These are phyloP conservation scores for Tolypocladium pustulatum DNA, from an alignment of 2,329 filamentous ascomycete species.

Conservation along the genomic window DNA sequence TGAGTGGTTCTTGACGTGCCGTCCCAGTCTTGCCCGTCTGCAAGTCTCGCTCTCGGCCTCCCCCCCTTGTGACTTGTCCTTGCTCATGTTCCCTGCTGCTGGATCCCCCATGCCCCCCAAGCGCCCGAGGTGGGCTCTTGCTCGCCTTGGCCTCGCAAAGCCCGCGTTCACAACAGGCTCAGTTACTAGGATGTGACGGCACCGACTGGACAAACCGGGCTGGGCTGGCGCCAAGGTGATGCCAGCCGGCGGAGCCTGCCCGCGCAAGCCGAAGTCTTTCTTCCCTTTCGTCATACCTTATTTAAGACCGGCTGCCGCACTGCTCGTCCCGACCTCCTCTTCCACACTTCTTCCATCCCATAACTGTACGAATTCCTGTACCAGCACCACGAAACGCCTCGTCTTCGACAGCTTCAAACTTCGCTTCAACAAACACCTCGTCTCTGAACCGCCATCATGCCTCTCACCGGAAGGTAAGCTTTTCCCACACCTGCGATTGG, in stretches of 20 bases:
- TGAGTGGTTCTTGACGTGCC: slow-evolving; percentile 1
- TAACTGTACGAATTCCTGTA: not conserved
- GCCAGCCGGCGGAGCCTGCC: not conserved
- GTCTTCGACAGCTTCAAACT: not conserved
- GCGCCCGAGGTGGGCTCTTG: not conserved
- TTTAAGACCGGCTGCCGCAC: not conserved
- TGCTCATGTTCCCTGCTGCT: not conserved
- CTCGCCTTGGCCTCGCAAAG: not conserved
- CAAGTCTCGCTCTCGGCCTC: not conserved
- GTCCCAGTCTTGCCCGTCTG: not conserved
- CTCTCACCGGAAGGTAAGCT: slow-evolving; percentile 48
- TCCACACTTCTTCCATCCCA: not conserved
- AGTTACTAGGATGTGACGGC: not conserved
- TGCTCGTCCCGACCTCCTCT: not conserved
- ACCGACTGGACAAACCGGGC: not conserved
- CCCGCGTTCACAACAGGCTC: not conserved
- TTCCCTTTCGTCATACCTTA: not conserved
- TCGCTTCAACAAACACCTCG: not conserved
- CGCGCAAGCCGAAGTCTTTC: not conserved
- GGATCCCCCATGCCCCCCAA: not conserved
- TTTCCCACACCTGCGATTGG: not conserved
- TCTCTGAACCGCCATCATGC: slow-evolving; percentile 32
- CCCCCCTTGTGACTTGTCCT: not conserved
- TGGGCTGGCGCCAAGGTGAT: not conserved
- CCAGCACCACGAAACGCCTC: not conserved